Conservation (phyloP, 164 flowering plant genomes). For the Stephania japonica region DNA sequence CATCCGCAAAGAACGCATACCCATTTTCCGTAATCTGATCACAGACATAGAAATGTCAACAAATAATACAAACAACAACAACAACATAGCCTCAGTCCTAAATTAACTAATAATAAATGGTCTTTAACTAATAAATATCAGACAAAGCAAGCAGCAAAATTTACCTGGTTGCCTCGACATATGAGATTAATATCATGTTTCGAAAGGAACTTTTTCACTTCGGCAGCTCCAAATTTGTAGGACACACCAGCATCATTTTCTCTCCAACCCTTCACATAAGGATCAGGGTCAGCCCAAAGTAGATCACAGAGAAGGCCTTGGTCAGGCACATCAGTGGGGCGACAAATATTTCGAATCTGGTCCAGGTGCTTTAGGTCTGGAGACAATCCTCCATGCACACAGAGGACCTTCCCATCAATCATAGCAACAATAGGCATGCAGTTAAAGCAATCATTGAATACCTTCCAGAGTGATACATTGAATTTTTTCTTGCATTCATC, state of each 20-base stretch:
- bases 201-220: constrained; percentile 46
- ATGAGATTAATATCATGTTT: constrained; percentile 60
- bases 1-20: constrained; percentile 52
- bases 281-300: constrained; percentile 63
- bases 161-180: constrained; percentile 67
- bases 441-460: constrained; percentile 56
- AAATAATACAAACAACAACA: too few species aligned
- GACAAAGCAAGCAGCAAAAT: background rate
- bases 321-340: constrained; percentile 65
- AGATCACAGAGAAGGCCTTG: constrained; percentile 64
- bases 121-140: too few species aligned
- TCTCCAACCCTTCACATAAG: constrained; percentile 53
- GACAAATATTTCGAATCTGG: constrained; percentile 55
- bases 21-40: constrained; percentile 42
- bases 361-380: constrained; percentile 51
- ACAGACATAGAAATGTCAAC: too few species aligned
- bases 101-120: background rate
- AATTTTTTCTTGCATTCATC: constrained; percentile 64
- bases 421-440: constrained; percentile 61
- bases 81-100: too few species aligned
- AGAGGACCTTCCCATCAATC: constrained; percentile 56
- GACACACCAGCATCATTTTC: constrained; percentile 63
- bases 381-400: constrained; percentile 68
- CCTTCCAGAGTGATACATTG: constrained; percentile 51
- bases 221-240: constrained; percentile 55